Evolutionary conservation across 129 eudicot species (phyloP).

Genomic region (Deinandra increscens): DNA sequence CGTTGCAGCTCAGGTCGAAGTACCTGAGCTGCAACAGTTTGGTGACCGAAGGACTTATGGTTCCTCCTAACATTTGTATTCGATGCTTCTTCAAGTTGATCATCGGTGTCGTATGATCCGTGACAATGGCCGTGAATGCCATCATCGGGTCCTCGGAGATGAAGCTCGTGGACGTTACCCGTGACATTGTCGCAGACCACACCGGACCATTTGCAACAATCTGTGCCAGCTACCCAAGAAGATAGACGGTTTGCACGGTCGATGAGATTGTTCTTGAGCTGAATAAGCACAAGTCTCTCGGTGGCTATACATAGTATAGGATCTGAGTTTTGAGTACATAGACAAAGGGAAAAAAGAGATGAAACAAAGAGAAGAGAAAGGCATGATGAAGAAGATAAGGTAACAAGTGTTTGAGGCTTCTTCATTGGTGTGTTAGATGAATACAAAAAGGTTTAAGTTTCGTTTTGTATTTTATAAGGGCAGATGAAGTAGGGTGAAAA

Average conservation of each 20-base stretch:
- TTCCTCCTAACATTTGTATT: constrained; percentile 21
- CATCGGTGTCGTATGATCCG: background rate
- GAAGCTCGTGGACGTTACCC: constrained; percentile 33
- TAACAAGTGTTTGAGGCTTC: background rate
- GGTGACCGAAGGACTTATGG: constrained; percentile 30
- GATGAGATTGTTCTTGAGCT: constrained; percentile 36
- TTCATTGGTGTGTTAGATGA: background rate
- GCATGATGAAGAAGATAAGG: background rate
- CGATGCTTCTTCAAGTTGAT: background rate
- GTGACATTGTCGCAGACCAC: constrained; percentile 33
- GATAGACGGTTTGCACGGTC: constrained; percentile 37
- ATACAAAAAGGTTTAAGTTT: background rate
- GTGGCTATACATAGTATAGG: background rate
- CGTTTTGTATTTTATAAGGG: too few species aligned
- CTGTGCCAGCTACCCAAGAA: constrained; percentile 35
- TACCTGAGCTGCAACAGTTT: constrained; percentile 17
- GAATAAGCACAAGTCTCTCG: constrained; percentile 20
- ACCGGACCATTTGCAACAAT: constrained; percentile 22
- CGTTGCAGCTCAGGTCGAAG: constrained; percentile 31
- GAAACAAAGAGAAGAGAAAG: constrained; percentile 1
- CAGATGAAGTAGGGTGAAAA: too few species aligned
- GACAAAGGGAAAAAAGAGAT: background rate
- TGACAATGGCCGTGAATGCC: constrained; percentile 1
- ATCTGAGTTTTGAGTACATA: background rate
- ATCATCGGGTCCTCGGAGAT: constrained; percentile 17